Evolutionary conservation across 139 green algal species (phyloP), one percentile per base, ranked within the genome.

Genomic region (Chara braunii): DNA sequence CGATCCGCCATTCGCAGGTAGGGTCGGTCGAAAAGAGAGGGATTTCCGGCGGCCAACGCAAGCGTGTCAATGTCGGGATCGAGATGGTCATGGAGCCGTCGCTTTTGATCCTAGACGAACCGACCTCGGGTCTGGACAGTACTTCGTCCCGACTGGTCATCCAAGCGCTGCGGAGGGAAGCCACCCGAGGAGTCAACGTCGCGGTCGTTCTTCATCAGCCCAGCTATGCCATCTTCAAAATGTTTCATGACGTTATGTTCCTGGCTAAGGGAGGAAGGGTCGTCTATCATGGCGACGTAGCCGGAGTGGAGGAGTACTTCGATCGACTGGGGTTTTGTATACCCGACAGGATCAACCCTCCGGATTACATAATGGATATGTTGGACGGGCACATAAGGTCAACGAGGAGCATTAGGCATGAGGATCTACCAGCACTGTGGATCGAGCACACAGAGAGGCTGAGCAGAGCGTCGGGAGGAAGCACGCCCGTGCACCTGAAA

Each of bases 61-160:
- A 69, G 58, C 45, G 58, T 33, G 58, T 68, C 42, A 68, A 70
- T 60, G 58, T 33, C 31, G 50, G 58, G n/a, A 62, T 67, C 34
- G 50, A 68, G 60, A 70, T 70, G 45, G 50, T 70, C 24, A 18
- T 31, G 50, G 60, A 70, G 51, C 48, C 45, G 26, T 51, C 6
- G n/a, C 45, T 70, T 69, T 28, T 68, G 5, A 68, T 70, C 3
- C 60, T 70, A 26, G 50, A 67, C 22, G 54, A 63, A 37, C 54
- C 54, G 8, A 63, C 54, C 22, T 57, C 54, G 6, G 33, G 58
- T 9, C 43, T 67, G 43, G 58, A 67, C 58, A 64, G 48, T 45
- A 66, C 58, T 8, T 32, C 43, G n/a, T 8, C 43, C 6, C 42
- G 58, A 8, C 43, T 67, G 42, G 48, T 67, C 6, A 12, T 66